Evolutionary conservation across 495 filamentous ascomycete genomes (phyloP).

Genomic region (Daldinia loculata): DNA sequence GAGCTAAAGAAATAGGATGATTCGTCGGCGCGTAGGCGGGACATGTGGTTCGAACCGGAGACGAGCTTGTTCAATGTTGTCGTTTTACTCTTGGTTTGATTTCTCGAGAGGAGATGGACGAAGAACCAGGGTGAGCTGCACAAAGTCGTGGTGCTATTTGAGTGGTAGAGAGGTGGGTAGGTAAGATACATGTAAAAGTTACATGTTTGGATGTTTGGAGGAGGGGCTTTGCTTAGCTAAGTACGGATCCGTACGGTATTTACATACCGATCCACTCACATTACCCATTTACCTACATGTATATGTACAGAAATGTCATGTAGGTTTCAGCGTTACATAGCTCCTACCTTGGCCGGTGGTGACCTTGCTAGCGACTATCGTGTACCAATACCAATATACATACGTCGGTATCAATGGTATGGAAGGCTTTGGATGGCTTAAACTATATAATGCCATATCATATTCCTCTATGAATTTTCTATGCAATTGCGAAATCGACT

Average conservation of each 20-base stretch:
- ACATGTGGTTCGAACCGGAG: conserved; percentile 39
- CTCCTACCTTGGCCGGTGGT: background rate
- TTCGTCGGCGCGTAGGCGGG: conserved; percentile 26
- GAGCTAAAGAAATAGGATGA: conserved; percentile 18
- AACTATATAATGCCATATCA: no score
- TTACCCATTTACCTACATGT: background rate
- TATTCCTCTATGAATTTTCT: no score
- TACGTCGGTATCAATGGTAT: no score
- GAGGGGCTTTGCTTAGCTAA: background rate
- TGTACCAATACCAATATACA: no score
- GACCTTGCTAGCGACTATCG: no score
- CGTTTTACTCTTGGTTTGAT: conserved; percentile 27
- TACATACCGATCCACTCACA: conserved; percentile 7
- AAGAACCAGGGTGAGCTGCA: conserved; percentile 34
- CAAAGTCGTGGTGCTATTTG: conserved; percentile 44
- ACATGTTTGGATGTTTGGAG: background rate
- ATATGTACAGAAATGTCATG: no score
- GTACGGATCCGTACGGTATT: background rate
- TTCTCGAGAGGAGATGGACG: conserved; percentile 26
- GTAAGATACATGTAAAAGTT: conserved; percentile 9
- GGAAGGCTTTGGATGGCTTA: no score
- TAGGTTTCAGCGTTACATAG: background rate
- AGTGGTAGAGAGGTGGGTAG: conserved; percentile 36
- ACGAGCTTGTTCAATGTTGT: conserved; percentile 18
- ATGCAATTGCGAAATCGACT: no score